A percentile compares a stretch with the other conserved stretches of the same genome.
Evolutionary conservation across 83 land plant species (phyloP).

Genomic region (Isoetes engelmannii): DNA sequence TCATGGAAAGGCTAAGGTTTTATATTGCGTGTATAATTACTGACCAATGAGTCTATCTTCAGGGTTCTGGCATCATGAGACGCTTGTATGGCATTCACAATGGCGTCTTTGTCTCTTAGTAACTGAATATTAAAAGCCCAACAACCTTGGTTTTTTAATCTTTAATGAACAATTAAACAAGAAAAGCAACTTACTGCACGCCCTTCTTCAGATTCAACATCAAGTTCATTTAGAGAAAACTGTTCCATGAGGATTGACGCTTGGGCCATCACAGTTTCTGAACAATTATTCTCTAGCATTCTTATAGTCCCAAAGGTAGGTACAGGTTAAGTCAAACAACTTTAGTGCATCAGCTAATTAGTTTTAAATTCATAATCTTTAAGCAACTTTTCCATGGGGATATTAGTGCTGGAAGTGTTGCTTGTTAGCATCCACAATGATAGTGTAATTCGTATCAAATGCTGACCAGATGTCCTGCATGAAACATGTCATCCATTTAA

Average conservation of each 20-base stretch:
- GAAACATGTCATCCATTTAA: background rate
- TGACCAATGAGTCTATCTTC: background rate
- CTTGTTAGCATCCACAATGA: background rate
- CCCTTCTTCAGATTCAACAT: slow-evolving; percentile 2
- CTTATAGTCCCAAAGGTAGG: background rate
- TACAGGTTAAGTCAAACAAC: background rate
- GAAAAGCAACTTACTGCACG: background rate
- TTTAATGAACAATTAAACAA: background rate
- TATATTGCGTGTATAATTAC: background rate
- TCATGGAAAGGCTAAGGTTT: too few relatives aligned
- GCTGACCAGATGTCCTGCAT: slow-evolving; percentile 1
- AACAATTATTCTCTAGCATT: slow-evolving; percentile 1
- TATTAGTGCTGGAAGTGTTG: background rate
- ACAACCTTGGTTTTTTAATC: background rate
- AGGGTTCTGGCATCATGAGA: background rate
- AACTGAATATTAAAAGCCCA: background rate
- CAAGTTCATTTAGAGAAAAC: background rate
- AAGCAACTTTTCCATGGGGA: background rate
- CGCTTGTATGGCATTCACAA: background rate
- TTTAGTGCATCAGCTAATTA: too few relatives aligned
- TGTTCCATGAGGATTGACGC: background rate
- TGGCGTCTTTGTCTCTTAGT: background rate
- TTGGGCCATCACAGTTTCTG: background rate
- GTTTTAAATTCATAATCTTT: too few relatives aligned
- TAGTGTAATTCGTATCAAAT: background rate